Percentiles rank a stretch among this genome's conserved stretches.
Evolutionary conservation across 179 eudicot genomes (phyloP).

Genomic region (Carnegiea gigantea): DNA sequence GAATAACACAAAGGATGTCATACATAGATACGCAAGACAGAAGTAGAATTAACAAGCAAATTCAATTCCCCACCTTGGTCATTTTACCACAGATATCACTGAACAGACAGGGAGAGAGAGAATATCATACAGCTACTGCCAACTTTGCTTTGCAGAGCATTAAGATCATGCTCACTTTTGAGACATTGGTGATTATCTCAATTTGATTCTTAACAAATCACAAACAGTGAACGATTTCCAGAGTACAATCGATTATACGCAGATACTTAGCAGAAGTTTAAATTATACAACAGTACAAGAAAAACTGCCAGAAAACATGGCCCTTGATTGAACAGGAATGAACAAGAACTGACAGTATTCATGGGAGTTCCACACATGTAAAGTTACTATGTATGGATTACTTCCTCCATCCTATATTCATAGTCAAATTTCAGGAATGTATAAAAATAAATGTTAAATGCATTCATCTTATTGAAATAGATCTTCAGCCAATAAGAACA

Average conservation of each 20-base stretch:
- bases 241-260: neutral
- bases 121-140: neutral
- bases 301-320: neutral
- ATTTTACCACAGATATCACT: neutral
- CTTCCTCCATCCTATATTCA: too few relatives aligned
- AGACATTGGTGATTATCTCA: neutral
- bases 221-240: too few relatives aligned
- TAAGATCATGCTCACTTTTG: neutral
- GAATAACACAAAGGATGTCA: slow-evolving; percentile 1
- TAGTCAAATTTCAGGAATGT: too few relatives aligned
- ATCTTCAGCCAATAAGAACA: too few relatives aligned
- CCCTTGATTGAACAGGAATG: neutral
- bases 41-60: neutral
- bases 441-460: too few relatives aligned
- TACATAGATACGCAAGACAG: neutral
- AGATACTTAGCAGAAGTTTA: neutral
- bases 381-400: neutral
- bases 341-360: neutral
- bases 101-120: neutral
- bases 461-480: too few relatives aligned
- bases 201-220: neutral
- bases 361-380: neutral
- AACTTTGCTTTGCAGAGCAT: neutral
- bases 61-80: neutral
- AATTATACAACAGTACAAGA: neutral